These are phyloP conservation scores for Solanum ahanhuiri DNA, from an alignment of 257 asterid species.

Conservation along the genomic window DNA sequence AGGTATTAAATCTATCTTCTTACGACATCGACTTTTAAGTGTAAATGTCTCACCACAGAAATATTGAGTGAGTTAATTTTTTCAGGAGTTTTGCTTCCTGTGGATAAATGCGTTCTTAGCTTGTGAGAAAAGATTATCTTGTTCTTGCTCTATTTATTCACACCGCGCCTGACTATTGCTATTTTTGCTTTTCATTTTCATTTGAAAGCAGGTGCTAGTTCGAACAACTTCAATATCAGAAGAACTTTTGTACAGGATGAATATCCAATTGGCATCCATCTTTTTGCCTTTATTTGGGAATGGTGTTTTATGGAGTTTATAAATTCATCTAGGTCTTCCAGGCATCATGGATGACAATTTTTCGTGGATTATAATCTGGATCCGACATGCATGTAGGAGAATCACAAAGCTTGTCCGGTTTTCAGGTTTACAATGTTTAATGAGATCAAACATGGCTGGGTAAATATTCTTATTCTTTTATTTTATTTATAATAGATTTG, in stretches of 20 bases:
- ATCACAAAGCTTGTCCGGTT: not conserved
- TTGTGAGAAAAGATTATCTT: not conserved
- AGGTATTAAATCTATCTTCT: not conserved
- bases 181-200: not conserved
- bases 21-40: not conserved
- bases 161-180: not conserved
- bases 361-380: not conserved
- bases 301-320: not conserved
- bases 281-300: not conserved
- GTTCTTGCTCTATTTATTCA: not conserved
- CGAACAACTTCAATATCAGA: not conserved
- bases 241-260: not conserved
- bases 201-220: constrained; percentile 1
- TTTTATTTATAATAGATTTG: not conserved
- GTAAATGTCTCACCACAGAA: not conserved
- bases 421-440: not conserved
- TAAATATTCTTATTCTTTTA: not conserved
- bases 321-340: not conserved
- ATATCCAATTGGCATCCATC: not conserved
- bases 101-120: not conserved
- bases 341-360: not conserved
- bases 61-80: not conserved
- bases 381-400: not conserved
- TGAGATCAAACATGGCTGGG: not conserved
- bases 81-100: not conserved